Conservation (phyloP, 208 protist species). For the Endotrypanum monterogeii region DNA sequence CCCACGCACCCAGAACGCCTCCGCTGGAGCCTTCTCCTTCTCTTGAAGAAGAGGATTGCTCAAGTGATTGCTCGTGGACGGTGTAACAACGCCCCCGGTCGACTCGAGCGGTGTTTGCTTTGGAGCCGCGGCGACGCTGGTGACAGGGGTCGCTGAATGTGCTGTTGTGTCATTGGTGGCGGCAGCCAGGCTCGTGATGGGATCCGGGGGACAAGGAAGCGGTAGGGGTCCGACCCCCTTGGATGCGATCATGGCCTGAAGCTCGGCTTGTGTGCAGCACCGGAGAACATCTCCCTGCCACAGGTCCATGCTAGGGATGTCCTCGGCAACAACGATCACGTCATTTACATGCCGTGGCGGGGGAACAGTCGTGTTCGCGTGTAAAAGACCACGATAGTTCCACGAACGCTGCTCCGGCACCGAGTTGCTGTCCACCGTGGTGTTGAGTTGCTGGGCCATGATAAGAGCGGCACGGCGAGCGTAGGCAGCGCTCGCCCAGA, state of each 20-base stretch:
- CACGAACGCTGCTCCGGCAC: constrained; percentile 61
- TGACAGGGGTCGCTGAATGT: background rate
- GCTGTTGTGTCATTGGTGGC: background rate
- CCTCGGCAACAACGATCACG: constrained; percentile 61
- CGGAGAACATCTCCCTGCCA: constrained; percentile 80
- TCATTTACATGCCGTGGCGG: constrained; percentile 46
- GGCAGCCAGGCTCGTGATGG: background rate
- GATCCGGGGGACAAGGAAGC: constrained; percentile 22
- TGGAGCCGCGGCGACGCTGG: background rate
- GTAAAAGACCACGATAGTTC: constrained; percentile 66
- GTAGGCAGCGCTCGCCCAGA: constrained; percentile 77
- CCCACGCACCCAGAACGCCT: constrained; percentile 67
- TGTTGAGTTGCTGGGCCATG: constrained; percentile 71
- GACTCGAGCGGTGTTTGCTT: background rate
- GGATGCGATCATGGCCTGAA: constrained; percentile 15
- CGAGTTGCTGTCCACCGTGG: constrained; percentile 54
- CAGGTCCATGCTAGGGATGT: constrained; percentile 51
- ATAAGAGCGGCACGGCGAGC: constrained; percentile 70
- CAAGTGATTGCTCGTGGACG: constrained; percentile 27
- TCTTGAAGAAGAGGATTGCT: constrained; percentile 42
- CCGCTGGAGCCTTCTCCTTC: constrained; percentile 30
- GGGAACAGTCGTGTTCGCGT: constrained; percentile 41
- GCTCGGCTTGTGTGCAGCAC: constrained; percentile 61
- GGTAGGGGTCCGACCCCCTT: constrained; percentile 21
- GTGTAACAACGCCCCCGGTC: background rate